Evolutionary conservation across 2,329 filamentous ascomycete genomes (phyloP), one percentile per base, ranked within the genome.

Genomic region (Knufia petricola): DNA sequence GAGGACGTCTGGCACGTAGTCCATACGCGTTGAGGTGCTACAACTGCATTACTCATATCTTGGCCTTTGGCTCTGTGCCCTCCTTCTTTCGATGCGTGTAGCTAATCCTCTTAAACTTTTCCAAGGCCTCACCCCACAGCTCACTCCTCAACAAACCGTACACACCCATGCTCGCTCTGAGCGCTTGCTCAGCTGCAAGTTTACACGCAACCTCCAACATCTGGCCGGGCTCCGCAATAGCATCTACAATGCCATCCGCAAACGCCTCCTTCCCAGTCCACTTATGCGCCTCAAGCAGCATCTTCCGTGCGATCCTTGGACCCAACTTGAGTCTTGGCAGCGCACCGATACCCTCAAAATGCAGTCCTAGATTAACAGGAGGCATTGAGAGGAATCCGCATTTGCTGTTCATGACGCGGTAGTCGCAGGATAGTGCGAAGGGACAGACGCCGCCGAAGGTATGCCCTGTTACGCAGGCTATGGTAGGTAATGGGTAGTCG

Each of bases 311-410:
- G n/a, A 77, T 60, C 39, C 69, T 65, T 8, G 74, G 72, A 0
- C 61, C 65, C 2, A 78, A 65, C 56, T 78, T 78, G 6, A 76
- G 62, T 1, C 74, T 66, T 1, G 73, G 72, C 4, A 78, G 63
- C 2, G 67, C 63, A 3, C 74, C 75, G 41, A 78, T 77, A 8
- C 75, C 75, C 10, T 72, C 71, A 51, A 78, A 78, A 53, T 77
- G 73, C 23, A 78, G 61, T 3, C 75, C 75, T 1, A 78, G 66
- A 48, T 77, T 68, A 0, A 78, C 72, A 0, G 75, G 74, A 0
- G 75, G 75, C 70, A 74, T 73, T 49, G 62, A 70, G 46, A 73
- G 60, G 58, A 70, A 73, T 31, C 71, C 71, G 13, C 70, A 65
- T 40, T 65, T 60, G 37, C 61, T 61, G 56, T 73, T 73, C 69